Conservation (phyloP, 345 rosid species). For the Acer campestre region DNA sequence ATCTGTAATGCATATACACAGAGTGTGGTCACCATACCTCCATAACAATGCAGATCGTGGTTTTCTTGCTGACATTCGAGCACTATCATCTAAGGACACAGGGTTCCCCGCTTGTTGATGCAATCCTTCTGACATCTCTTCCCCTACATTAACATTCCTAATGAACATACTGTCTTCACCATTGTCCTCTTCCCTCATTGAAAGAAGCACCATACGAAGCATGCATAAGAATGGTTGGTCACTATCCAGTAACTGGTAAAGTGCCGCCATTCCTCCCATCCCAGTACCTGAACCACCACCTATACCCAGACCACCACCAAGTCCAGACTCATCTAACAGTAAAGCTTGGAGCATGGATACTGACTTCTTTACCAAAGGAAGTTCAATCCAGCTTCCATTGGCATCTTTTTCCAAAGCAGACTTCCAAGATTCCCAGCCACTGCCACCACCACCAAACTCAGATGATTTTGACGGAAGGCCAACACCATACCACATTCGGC, state of each 20-base stretch:
- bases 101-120: conserved; percentile 45
- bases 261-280: conserved; percentile 99
- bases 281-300: conserved; percentile 99
- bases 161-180: conserved; percentile 74
- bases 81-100: conserved; percentile 46
- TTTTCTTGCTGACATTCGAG: conserved; percentile 61
- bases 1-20: conserved; percentile 1
- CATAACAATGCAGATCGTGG: conserved; percentile 88
- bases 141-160: conserved; percentile 62
- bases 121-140: conserved; percentile 49
- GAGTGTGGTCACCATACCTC: conserved; percentile 58
- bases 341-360: conserved; percentile 98
- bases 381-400: conserved; percentile 96
- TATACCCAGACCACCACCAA: conserved; percentile 99
- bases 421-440: conserved; percentile 90
- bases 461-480: conserved; percentile 68
- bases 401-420: conserved; percentile 86
- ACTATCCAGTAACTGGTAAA: conserved; percentile 94
- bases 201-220: conserved; percentile 97
- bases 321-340: conserved; percentile 92
- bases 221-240: conserved; percentile 99
- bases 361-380: conserved; percentile 89
- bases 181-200: conserved; percentile 94
- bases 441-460: conserved; percentile 88
- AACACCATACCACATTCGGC: conserved; percentile 96